A percentile compares a stretch with the other conserved stretches of the same genome.
These are phyloP conservation scores for Gnetum montanum DNA, from an alignment of 75 land plant genomes.

Conservation along the genomic window DNA sequence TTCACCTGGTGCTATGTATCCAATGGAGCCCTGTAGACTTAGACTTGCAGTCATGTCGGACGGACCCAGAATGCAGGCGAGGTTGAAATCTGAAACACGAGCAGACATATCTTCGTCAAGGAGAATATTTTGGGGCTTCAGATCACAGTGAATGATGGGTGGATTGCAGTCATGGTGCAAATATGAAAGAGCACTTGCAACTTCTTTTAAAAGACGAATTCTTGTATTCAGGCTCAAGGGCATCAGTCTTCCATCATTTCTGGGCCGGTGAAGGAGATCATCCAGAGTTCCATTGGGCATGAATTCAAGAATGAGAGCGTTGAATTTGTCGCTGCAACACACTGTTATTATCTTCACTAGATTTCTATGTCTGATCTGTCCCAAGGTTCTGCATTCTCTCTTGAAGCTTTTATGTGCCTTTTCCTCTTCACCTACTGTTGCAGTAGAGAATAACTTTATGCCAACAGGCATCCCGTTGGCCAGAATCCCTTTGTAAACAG, in stretches of 20 bases:
- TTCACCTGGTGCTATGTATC: conserved; percentile 6
- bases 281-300: conserved; percentile 25
- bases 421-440: not conserved
- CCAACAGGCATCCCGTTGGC: conserved; percentile 19
- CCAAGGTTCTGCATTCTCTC: conserved; percentile 6
- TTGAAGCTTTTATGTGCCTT: not conserved
- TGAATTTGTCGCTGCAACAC: conserved; percentile 3
- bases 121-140: conserved; percentile 8
- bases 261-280: conserved; percentile 3
- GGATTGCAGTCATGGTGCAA: not conserved
- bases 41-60: not conserved
- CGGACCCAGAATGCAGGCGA: conserved; percentile 1
- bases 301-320: conserved; percentile 25
- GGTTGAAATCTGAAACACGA: conserved; percentile 2
- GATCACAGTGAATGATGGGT: not conserved
- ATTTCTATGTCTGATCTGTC: conserved; percentile 12
- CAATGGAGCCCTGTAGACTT: not conserved
- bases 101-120: not conserved
- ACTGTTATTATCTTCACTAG: conserved; percentile 6
- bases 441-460: conserved; percentile 19
- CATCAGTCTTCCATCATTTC: accelerated
- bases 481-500: conserved; percentile 25
- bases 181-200: not conserved
- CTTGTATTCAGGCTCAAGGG: conserved; percentile 11
- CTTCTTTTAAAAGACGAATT: conserved; percentile 5